Percentiles rank a stretch among this genome's conserved stretches.
Conservation (phyloP, 108 stramenopile genomes). For the Cylindrotheca closterium region DNA sequence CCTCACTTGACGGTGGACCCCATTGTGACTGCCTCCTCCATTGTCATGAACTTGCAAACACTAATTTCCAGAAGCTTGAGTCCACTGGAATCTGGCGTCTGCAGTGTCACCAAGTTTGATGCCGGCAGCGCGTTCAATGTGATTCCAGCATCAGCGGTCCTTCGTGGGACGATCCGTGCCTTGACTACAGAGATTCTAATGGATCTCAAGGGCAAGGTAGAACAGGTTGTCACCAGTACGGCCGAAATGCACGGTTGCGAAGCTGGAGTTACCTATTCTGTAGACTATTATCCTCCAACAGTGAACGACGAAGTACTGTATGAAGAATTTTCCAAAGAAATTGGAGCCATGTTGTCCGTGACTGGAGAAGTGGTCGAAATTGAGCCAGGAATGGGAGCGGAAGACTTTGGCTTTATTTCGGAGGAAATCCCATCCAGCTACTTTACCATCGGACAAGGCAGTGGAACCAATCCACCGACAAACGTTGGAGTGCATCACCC, state of each 20-base stretch:
- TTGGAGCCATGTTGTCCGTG: constrained; percentile 66
- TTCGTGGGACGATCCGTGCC: constrained; percentile 87
- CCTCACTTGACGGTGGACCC: constrained; percentile 86
- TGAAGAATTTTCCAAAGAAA: constrained; percentile 53
- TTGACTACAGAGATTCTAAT: constrained; percentile 68
- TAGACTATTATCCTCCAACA: constrained; percentile 87
- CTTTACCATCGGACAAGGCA: constrained; percentile 80
- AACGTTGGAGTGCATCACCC: constrained; percentile 83
- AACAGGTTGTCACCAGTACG: constrained; percentile 53
- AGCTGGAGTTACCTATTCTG: constrained; percentile 52
- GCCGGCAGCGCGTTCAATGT: constrained; percentile 84
- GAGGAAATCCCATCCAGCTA: constrained; percentile 73
- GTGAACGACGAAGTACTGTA: constrained; percentile 78
- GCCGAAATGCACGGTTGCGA: constrained; percentile 74
- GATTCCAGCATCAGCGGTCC: constrained; percentile 59
- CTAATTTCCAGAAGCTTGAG: constrained; percentile 67
- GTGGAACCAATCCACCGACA: constrained; percentile 52
- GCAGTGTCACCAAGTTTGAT: constrained; percentile 63
- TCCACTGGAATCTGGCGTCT: constrained; percentile 81
- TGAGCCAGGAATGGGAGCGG: constrained; percentile 91
- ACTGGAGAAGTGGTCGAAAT: constrained; percentile 37
- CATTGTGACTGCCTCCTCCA: constrained; percentile 77
- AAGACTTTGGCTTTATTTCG: constrained; percentile 89
- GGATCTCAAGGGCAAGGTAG: constrained; percentile 51
- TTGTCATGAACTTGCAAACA: constrained; percentile 86